Base-by-base conservation (phyloP, 345 rosid genomes). In the Eucalyptus pauciflora region DNA sequence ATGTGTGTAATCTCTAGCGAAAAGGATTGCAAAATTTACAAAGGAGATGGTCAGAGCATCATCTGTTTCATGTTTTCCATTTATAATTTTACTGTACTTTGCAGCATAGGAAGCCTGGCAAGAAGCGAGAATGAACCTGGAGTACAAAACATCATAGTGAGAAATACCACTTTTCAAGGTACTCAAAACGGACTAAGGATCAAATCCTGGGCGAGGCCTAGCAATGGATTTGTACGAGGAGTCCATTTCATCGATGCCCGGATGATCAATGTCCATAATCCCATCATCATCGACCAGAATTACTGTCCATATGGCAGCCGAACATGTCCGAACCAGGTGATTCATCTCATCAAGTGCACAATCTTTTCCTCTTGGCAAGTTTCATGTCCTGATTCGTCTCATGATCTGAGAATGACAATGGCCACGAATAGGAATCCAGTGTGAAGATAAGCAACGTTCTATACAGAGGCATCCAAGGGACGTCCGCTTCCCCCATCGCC, bases 131-230 rank as follows among this genome's bases (percentile, higher is more conserved):
- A 93, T 5, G 96, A 95, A 88, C 81, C 90, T n/a, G 98, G 98
- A 5, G 96, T 96, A 13, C 89, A 85, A 89, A 94, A 95, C 56
- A 93, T 95, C 69, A 93, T 95, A 0, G 94, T 93, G 7, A 92
- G 76, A 37, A 92, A 76, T 9, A 90, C 94, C 17, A 85, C 86
- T 24, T 96, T 96, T 29, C 27, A 60, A 29, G 88, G 90, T 46
- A 91, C 97, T 4, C 90, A 90, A 87, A 96, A 94, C 89, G 98
- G 98, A 7, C 4, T 96, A 27, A 92, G 96, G 83, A 94, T 96
- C 64, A 95, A 95, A 64, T 94, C 96, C 20, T 96, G 98, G 97
- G 96, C 95, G 10, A 94, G 94, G 50, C 91, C 92, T 5, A 96
- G 98, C 88, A 93, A 56, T 6, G 96, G 98, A 4, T 95, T 94